phyloP scores from a whole-genome alignment of 768 basidiomycete species.

The Boletus subcaerulescens region DNA sequence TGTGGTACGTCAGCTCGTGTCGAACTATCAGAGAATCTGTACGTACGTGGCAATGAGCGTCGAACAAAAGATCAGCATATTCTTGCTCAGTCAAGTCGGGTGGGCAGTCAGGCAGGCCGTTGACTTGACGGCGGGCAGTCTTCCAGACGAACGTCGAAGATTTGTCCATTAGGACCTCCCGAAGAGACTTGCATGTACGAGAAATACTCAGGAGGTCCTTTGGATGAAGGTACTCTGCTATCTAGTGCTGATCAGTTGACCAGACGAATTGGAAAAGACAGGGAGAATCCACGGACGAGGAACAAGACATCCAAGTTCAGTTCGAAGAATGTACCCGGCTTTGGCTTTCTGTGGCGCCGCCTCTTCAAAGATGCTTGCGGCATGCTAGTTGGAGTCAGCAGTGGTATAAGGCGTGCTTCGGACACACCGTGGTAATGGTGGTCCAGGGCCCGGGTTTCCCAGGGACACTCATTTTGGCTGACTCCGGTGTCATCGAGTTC shows the following conservation, averaged over 20 bases:
- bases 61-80: constrained; percentile 40
- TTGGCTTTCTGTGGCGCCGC: not conserved
- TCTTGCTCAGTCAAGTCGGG: constrained; percentile 41
- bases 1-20: not conserved
- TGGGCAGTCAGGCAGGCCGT: constrained; percentile 36
- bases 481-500: too few species aligned
- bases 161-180: not conserved
- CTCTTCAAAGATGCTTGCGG: too few species aligned
- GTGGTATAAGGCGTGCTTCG: too few species aligned
- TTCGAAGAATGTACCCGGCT: not conserved
- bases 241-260: not conserved
- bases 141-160: not conserved
- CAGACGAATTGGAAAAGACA: not conserved
- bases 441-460: too few species aligned
- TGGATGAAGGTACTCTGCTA: not conserved
- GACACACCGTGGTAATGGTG: too few species aligned
- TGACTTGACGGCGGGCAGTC: not conserved
- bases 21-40: not conserved
- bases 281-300: not conserved
- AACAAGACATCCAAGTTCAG: constrained; percentile 14
- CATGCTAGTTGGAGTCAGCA: too few species aligned
- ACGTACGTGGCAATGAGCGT: constrained; percentile 18
- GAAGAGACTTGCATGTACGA: not conserved
- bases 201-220: not conserved
- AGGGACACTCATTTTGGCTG: too few species aligned